A percentile compares a stretch with the other conserved stretches of the same genome.
Evolutionary conservation across 2,329 filamentous ascomycete genomes (phyloP).

Genomic region (Boeremia exigua): DNA sequence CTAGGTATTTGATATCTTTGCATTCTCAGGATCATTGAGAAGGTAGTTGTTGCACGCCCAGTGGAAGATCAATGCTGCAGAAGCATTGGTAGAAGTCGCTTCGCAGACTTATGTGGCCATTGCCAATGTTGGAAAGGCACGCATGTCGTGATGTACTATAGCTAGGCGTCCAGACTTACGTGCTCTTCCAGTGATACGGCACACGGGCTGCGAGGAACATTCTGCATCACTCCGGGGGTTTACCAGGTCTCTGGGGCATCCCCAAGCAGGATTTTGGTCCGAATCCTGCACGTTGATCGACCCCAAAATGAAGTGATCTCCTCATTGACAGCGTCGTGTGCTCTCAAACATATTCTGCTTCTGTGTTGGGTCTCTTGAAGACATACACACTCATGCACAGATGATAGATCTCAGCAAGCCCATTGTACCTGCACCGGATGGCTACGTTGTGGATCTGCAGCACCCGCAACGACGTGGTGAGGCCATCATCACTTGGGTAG

Average conservation of each 20-base stretch:
- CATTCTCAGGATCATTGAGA: not conserved
- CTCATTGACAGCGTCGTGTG: not conserved
- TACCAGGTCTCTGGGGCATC: not conserved
- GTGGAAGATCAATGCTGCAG: not conserved
- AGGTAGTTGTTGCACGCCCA: not conserved
- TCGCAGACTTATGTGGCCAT: too few relatives aligned
- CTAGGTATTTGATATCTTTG: not conserved
- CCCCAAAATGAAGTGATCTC: not conserved
- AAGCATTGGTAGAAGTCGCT: not conserved
- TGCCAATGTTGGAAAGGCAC: not conserved
- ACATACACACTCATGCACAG: not conserved
- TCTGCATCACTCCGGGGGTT: not conserved
- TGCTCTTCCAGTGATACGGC: not conserved
- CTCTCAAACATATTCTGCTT: not conserved
- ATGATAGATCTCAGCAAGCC: conserved; percentile 13
- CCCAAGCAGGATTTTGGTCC: not conserved
- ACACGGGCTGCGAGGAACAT: not conserved
- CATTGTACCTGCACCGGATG: conserved; percentile 21
- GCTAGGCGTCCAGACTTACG: not conserved
- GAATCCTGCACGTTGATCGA: not conserved
- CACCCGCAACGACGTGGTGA: conserved; percentile 29
- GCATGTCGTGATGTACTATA: not conserved
- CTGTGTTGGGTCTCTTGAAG: not conserved
- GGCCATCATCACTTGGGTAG: conserved; percentile 20
- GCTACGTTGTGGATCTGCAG: conserved; percentile 33